phyloP scores from a whole-genome alignment of 2,329 filamentous ascomycete species.

The Curvularia sp. region DNA sequence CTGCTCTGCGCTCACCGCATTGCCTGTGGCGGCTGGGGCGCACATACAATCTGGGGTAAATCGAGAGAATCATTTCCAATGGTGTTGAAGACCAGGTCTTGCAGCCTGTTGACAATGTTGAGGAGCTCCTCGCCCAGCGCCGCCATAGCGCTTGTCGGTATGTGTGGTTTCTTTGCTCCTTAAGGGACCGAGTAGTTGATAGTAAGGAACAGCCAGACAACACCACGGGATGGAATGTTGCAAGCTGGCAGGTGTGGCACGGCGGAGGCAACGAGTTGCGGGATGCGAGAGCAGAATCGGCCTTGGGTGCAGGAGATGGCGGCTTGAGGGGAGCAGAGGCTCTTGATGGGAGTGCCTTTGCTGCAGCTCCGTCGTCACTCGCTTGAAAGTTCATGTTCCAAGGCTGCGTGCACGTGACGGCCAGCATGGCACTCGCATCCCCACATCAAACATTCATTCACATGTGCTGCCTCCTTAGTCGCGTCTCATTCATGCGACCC shows the following conservation, averaged over 20 bases:
- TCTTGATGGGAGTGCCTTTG: slow-evolving; percentile 33
- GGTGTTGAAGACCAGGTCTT: slow-evolving; percentile 99
- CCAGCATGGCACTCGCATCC: slow-evolving; percentile 15
- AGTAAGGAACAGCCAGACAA: slow-evolving; percentile 39
- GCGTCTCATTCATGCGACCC: slow-evolving; percentile 16
- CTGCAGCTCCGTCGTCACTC: slow-evolving; percentile 38
- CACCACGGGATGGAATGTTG: slow-evolving; percentile 15
- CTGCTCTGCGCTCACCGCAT: slow-evolving; percentile 23
- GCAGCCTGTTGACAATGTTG: slow-evolving; percentile 94
- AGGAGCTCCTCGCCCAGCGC: slow-evolving; percentile 95
- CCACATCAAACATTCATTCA: slow-evolving; percentile 20
- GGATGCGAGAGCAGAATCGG: slow-evolving; percentile 18
- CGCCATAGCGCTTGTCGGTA: slow-evolving; percentile 68
- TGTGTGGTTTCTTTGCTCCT: slow-evolving; percentile 28
- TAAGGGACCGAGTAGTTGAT: slow-evolving; percentile 31
- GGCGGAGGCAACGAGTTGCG: slow-evolving; percentile 12
- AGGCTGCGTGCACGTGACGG: slow-evolving; percentile 20
- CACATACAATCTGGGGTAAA: slow-evolving; percentile 97
- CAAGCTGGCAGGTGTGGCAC: slow-evolving; percentile 12
- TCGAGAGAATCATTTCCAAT: slow-evolving; percentile 99
- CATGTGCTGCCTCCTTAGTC: slow-evolving; percentile 37
- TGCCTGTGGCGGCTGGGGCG: slow-evolving; percentile 24
- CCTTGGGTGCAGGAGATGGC: slow-evolving; percentile 17
- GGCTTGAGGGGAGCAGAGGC: slow-evolving; percentile 27
- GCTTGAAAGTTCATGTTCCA: slow-evolving; percentile 28